Base-by-base conservation (phyloP, 2,329 filamentous ascomycete species). In the Phialemoniopsis sp. region DNA sequence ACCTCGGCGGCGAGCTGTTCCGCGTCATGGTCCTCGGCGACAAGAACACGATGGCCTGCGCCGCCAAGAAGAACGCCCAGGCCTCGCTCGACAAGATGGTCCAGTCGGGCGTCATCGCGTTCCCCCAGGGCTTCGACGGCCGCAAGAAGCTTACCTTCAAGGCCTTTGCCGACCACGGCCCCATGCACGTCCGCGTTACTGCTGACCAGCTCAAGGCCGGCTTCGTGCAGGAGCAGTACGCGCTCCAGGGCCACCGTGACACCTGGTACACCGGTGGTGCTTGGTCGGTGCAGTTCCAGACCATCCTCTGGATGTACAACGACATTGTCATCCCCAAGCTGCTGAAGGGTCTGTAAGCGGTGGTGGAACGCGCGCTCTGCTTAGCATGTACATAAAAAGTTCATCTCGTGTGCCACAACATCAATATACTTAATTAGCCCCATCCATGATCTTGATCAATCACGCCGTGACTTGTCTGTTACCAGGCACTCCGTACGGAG, bases 221-320 rank as follows among this genome's bases (percentile, higher is more conserved):
- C 3, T 65, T 62, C 38, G 56, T 65, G 32, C 46, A 59, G 32
- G 40, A 61, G 8, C 46, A 62, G 29, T 61, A 65, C 30, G 54
- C 48, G 0, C 48, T 68, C 16, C 64, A 69, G 48, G 64, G 64
- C 3, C 44, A 53, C 28, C 48, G 53, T 9, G 58, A 52, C n/a
- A 70, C 64, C 2, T 69, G 54, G 49, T 68, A 60, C 39, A 65
- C 66, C 0, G 64, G 62, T 1, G 61, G 48, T 4, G 53, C 57
- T 2, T 63, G 54, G 40, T 40, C 52, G 5, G 49, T 48, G 14
- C 55, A 62, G 37, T 60, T 60, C 36, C 49, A 55, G 30, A 51
- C 58, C 2, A 48, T 56, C 6, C 30, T 63, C 12, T 64, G 60
- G 60, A 50, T 51, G 16, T 60, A 52, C 41, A 60, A 57, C 36